These are phyloP conservation scores for Pittosporum tobira DNA, from an alignment of 129 eudicot genomes.

Conservation along the genomic window DNA sequence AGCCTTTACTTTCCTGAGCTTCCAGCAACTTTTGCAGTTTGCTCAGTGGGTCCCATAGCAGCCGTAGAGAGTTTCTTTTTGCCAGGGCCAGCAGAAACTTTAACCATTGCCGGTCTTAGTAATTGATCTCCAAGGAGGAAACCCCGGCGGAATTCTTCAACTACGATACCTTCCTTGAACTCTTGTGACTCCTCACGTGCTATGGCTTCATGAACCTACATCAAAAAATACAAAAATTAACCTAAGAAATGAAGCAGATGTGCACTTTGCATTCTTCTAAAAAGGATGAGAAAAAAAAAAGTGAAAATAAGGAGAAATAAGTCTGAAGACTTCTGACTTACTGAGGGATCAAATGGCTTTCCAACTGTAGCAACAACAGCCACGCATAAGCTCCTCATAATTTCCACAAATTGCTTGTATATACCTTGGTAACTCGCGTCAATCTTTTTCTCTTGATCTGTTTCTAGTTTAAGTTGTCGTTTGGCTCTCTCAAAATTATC, in stretches of 20 bases:
- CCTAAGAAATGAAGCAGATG: background rate
- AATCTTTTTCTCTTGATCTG: constrained; percentile 77
- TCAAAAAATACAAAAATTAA: constrained; percentile 3
- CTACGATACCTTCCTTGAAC: constrained; percentile 66
- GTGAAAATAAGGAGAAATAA: background rate
- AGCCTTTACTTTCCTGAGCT: no score
- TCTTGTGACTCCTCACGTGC: constrained; percentile 84
- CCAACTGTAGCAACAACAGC: constrained; percentile 86
- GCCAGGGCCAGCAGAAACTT: constrained; percentile 92
- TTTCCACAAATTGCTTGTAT: constrained; percentile 91
- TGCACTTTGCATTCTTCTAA: background rate
- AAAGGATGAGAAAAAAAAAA: no score
- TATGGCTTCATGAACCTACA: constrained; percentile 83
- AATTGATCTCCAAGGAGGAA: constrained; percentile 69
- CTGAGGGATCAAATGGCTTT: constrained; percentile 86
- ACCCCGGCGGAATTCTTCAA: constrained; percentile 76
- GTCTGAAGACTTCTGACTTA: constrained; percentile 16
- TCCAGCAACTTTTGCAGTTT: constrained; percentile 35
- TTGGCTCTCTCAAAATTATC: constrained; percentile 94
- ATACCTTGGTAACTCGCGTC: constrained; percentile 96
- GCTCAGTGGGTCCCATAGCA: constrained; percentile 25
- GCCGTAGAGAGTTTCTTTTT: constrained; percentile 24
- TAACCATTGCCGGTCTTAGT: constrained; percentile 89
- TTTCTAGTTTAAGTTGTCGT: constrained; percentile 65
- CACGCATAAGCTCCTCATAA: constrained; percentile 83